phyloP scores from a whole-genome alignment of 2,329 filamentous ascomycete genomes.

The Tolypocladium ovalisporum region DNA sequence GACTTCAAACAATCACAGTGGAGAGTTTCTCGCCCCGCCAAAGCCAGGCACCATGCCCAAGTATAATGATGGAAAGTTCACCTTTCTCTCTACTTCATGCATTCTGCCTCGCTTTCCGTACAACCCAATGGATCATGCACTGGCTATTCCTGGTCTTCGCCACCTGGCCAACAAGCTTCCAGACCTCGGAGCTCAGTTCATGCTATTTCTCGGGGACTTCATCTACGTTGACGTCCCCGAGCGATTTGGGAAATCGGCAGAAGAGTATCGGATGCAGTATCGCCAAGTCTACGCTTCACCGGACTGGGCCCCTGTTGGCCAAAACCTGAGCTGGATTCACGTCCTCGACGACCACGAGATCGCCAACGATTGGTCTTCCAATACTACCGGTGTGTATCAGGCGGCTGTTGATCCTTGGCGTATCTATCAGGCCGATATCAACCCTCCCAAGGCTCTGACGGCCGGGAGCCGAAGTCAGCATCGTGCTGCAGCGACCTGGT shows the following conservation, averaged over 20 bases:
- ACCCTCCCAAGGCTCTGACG: conserved; percentile 59
- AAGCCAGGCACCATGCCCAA: conserved; percentile 51
- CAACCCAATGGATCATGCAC: conserved; percentile 67
- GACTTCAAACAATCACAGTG: conserved; percentile 77
- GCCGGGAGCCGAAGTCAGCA: conserved; percentile 27
- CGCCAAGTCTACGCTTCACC: conserved; percentile 92
- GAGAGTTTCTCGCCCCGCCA: conserved; percentile 71
- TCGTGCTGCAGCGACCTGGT: conserved; percentile 61
- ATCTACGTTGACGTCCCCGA: conserved; percentile 85
- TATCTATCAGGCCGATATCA: conserved; percentile 74
- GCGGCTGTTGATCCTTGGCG: conserved; percentile 76
- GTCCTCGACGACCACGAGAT: conserved; percentile 97
- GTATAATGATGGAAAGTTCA: conserved; percentile 60
- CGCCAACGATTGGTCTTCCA: conserved; percentile 69
- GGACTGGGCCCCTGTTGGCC: conserved; percentile 68
- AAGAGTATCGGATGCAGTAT: conserved; percentile 84
- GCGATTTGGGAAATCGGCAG: conserved; percentile 58
- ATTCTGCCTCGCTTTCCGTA: conserved; percentile 90
- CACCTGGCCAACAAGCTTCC: conserved; percentile 65
- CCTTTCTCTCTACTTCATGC: conserved; percentile 86
- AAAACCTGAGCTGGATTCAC: conserved; percentile 92
- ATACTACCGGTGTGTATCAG: conserved; percentile 68
- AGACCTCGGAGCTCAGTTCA: conserved; percentile 62
- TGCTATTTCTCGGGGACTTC: conserved; percentile 78
- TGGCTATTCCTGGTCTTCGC: conserved; percentile 71